Evolutionary conservation across 768 basidiomycete genomes (phyloP).

Genomic region (Russula foetens): DNA sequence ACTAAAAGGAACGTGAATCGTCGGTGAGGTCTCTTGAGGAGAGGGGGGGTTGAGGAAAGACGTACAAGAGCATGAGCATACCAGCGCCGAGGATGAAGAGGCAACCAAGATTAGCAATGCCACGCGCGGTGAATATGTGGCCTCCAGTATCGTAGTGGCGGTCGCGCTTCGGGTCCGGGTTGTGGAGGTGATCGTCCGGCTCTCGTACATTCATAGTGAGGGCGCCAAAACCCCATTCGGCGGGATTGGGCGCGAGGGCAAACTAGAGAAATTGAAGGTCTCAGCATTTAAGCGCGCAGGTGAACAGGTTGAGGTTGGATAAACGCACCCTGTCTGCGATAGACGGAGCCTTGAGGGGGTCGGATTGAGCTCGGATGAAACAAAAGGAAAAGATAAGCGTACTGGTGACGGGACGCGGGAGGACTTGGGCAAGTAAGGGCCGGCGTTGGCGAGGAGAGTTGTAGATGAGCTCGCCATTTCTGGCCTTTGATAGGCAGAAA

Average conservation of each 20-base stretch:
- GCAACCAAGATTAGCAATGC: slow-evolving; percentile 60
- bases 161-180: slow-evolving; percentile 50
- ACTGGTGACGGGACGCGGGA: neutral
- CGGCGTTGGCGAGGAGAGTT: slow-evolving; percentile 8
- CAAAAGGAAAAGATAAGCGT: neutral
- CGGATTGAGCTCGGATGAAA: neutral
- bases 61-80: slow-evolving; percentile 50
- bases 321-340: slow-evolving; percentile 12
- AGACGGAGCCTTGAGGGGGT: slow-evolving; percentile 3
- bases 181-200: slow-evolving; percentile 56
- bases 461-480: slow-evolving; percentile 13
- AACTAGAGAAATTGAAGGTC: slow-evolving; percentile 25
- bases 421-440: neutral
- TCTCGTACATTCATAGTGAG: slow-evolving; percentile 40
- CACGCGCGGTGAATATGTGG: slow-evolving; percentile 51
- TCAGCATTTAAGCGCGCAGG: neutral
- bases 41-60: slow-evolving; percentile 11
- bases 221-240: slow-evolving; percentile 41
- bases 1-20: neutral
- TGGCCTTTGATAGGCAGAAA: slow-evolving; percentile 5
- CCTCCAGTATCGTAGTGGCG: slow-evolving; percentile 47
- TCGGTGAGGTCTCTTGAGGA: neutral
- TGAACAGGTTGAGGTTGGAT: neutral
- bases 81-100: slow-evolving; percentile 45
- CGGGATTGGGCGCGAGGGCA: slow-evolving; percentile 35